Evolutionary conservation across 768 basidiomycete species (phyloP).

Genomic region (Lactifluus volemus): DNA sequence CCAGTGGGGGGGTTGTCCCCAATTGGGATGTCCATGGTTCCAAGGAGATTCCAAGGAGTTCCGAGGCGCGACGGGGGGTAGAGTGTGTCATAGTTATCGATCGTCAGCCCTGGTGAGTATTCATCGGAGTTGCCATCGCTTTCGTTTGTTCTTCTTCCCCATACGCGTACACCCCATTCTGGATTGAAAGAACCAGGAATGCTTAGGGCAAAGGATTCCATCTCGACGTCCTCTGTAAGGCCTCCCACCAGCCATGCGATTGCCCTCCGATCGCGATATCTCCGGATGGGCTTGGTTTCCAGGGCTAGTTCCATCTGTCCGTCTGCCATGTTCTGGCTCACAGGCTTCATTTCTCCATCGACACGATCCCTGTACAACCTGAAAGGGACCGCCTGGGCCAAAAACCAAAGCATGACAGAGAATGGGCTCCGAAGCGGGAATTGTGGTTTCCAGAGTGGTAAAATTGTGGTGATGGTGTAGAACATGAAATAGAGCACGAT

Average conservation of each 20-base stretch:
- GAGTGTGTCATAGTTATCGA: neutral
- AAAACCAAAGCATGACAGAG: constrained; percentile 6
- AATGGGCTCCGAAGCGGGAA: constrained; percentile 11
- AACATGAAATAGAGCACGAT: neutral
- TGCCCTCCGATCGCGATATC: constrained; percentile 10
- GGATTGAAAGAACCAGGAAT: constrained; percentile 12
- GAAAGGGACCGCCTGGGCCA: neutral
- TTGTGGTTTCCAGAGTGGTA: neutral
- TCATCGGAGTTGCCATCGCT: neutral
- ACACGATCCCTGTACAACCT: neutral
- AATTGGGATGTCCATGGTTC: neutral
- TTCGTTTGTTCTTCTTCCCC: neutral
- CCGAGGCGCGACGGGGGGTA: neutral
- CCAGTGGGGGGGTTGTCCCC: neutral
- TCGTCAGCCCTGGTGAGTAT: neutral
- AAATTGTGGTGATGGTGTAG: constrained; percentile 12
- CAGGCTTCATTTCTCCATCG: neutral
- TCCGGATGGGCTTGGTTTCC: constrained; percentile 1
- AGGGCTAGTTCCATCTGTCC: constrained; percentile 14
- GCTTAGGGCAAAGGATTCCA: constrained; percentile 9
- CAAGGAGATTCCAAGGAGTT: neutral
- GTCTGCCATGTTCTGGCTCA: constrained; percentile 12
- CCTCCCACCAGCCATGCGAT: constrained; percentile 5
- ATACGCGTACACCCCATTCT: constrained; percentile 3
- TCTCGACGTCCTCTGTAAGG: constrained; percentile 6